Percentiles rank a stretch among this genome's conserved stretches.
Conservation (phyloP, 495 filamentous ascomycete genomes). For the Thermothielavioides terrestris region DNA sequence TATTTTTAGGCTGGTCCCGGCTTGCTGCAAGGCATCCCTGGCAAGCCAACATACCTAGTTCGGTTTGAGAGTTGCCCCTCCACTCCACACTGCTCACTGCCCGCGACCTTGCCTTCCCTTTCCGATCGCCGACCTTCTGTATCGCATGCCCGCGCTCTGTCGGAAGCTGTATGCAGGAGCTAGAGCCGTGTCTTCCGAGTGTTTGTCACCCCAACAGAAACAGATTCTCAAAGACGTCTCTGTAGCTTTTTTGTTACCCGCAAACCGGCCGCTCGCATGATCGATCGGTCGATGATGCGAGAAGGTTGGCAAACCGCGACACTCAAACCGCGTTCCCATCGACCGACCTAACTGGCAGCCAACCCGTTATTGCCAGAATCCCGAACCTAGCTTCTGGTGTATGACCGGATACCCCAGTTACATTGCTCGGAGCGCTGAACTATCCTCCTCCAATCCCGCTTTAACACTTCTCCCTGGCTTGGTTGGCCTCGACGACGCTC, state of each 20-base stretch:
- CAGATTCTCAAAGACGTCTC: not conserved
- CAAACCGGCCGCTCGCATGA: not conserved
- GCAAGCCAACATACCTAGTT: too few relatives aligned
- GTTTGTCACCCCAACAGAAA: not conserved
- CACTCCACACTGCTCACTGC: not conserved
- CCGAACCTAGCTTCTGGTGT: too few relatives aligned
- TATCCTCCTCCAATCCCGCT: too few relatives aligned
- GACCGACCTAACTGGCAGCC: too few relatives aligned
- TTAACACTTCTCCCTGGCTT: too few relatives aligned
- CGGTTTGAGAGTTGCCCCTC: slow-evolving; percentile 1
- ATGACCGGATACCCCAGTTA: too few relatives aligned
- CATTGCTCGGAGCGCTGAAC: too few relatives aligned
- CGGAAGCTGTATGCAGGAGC: not conserved
- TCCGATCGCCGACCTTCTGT: not conserved
- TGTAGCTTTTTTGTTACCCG: not conserved
- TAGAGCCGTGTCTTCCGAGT: not conserved
- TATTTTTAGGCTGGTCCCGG: not conserved
- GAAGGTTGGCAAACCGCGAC: not conserved
- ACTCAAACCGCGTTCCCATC: not conserved
- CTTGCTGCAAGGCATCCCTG: not conserved
- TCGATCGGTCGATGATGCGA: not conserved
- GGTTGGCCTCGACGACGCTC: too few relatives aligned
- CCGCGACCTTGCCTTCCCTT: too few relatives aligned
- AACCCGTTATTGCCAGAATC: too few relatives aligned
- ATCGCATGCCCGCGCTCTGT: not conserved